Base-by-base conservation (phyloP, 169 alveolate genomes). In the Plasmodium berghei region DNA sequence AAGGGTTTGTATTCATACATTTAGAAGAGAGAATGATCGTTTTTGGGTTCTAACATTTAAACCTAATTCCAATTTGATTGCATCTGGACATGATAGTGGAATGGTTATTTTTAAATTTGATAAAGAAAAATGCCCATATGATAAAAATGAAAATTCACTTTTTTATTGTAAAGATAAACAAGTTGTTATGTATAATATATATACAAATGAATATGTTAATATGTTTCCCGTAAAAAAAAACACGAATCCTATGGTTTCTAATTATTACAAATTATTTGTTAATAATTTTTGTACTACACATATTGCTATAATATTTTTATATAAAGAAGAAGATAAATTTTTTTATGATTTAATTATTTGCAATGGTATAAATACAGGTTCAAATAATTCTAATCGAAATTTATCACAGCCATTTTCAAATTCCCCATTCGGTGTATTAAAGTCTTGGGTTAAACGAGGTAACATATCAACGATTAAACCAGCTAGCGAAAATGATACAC, bases 51-150 rank as follows among this genome's bases (percentile, higher is more conserved):
- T 97, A n/a, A 63, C 93, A 26, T 72, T 73, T 5, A 98, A 97
- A 86, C 97, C 97, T 9, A 89, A 95, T 56, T 94, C 95, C 42
- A 95, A 97, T 63, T 91, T 96, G 49, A 96, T 97, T 66, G 99
- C 99, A 12, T 98, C 99, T 0, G 99, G 99, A 2, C 97, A 95
- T 72, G 99, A 98, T 80, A 92, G 97, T 42, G 99, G 99, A 45
- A 93, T 97, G 94, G 94, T 95, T 10, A 94, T 96, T 16, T 96
- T 97, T 88, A 97, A 96, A 87, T 90, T 95, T 46, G 98, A 97
- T 89, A 94, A 92, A 63, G 97, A 95, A 52, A 91, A 96, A 87
- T 77, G 94, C 49, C 97, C 97, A 46, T 88, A 93, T 45, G 92
- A 92, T 45, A 89, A 89, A 54, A 72, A 83, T 26, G 93, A 91